phyloP scores from a whole-genome alignment of 1,139 yeast species.

The Yamadazyma spencermartinsiae region DNA sequence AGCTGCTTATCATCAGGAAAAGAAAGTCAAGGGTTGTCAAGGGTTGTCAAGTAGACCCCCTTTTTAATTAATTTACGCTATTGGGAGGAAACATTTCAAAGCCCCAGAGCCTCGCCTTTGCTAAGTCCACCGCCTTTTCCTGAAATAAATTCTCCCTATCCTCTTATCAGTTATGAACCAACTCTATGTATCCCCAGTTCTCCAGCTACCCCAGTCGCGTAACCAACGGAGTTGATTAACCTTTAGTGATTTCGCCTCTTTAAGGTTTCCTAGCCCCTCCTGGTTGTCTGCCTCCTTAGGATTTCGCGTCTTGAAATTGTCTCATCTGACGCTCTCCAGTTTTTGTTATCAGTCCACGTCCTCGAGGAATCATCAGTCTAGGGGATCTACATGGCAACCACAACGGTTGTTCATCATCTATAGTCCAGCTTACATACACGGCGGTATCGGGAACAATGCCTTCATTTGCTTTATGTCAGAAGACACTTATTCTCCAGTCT shows the following conservation, averaged over 20 bases:
- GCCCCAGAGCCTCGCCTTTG: neutral
- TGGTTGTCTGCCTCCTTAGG: too few relatives aligned
- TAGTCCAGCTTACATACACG: too few relatives aligned
- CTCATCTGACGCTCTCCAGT: neutral
- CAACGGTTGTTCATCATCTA: too few relatives aligned
- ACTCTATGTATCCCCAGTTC: too few relatives aligned
- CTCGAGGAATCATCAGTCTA: neutral
- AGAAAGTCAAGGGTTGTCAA: neutral
- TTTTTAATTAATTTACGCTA: constrained; percentile 3
- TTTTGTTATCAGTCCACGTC: too few relatives aligned
- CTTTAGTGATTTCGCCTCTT: neutral
- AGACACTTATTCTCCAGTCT: neutral
- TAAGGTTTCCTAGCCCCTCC: neutral
- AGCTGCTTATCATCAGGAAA: neutral
- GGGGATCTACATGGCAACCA: neutral
- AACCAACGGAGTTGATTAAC: neutral
- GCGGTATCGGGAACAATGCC: too few relatives aligned
- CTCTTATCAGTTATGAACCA: too few relatives aligned
- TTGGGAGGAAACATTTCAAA: neutral
- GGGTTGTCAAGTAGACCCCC: constrained; percentile 3
- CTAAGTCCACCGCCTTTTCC: too few relatives aligned
- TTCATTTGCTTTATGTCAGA: too few relatives aligned
- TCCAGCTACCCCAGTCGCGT: too few relatives aligned
- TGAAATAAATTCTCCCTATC: too few relatives aligned
- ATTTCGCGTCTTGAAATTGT: constrained; percentile 3